These are phyloP conservation scores for Plasmodium sp. DNA, from an alignment of 169 alveolate species.

Conservation along the genomic window DNA sequence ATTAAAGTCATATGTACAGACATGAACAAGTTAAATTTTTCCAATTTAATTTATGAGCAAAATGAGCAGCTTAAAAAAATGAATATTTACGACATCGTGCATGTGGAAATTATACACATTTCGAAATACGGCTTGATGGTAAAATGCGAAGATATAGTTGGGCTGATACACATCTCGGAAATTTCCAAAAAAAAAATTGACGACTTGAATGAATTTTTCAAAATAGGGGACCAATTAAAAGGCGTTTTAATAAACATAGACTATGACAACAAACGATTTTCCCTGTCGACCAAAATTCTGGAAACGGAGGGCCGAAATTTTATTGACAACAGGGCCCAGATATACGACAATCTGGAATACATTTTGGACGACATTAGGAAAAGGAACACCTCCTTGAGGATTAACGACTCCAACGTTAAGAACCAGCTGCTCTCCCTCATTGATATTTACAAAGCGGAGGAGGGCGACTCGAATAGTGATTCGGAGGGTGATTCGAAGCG, in stretches of 20 bases:
- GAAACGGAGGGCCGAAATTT: conserved; percentile 48
- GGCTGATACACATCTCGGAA: conserved; percentile 56
- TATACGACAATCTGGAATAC: conserved; percentile 25
- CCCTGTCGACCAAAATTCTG: conserved; percentile 57
- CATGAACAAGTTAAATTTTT: conserved; percentile 57
- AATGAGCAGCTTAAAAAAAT: conserved; percentile 58
- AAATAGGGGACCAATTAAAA: conserved; percentile 63
- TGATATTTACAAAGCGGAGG: conserved; percentile 45
- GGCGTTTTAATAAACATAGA: conserved; percentile 63
- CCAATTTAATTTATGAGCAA: conserved; percentile 70
- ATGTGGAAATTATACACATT: conserved; percentile 68
- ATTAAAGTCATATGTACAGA: conserved; percentile 67
- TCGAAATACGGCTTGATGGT: conserved; percentile 75
- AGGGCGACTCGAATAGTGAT: background rate
- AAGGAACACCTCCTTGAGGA: conserved; percentile 10
- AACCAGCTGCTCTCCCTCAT: conserved; percentile 59
- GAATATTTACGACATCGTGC: conserved; percentile 45
- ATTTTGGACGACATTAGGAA: conserved; percentile 35
- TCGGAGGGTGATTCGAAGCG: no score
- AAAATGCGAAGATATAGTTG: conserved; percentile 64
- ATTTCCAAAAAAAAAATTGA: conserved; percentile 60
- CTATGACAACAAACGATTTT: conserved; percentile 65
- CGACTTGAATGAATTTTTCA: conserved; percentile 23
- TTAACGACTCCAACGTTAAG: conserved; percentile 63
- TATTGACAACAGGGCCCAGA: conserved; percentile 43